These are phyloP conservation scores for Fennellomyces sp. DNA, from an alignment of 371 early-diverging fungal species.

Conservation along the genomic window DNA sequence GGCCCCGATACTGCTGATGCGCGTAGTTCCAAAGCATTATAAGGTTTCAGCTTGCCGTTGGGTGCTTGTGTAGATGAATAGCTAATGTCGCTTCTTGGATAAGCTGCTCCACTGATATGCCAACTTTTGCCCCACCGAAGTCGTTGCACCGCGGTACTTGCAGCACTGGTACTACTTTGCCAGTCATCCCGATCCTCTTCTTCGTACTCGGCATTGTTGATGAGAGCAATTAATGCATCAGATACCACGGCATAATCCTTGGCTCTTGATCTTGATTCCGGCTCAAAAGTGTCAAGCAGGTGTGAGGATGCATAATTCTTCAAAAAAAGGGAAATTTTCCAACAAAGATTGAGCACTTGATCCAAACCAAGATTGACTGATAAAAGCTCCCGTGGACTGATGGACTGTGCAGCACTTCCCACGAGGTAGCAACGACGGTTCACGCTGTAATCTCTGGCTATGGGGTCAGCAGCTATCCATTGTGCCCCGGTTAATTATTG, in stretches of 20 bases:
- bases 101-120: constrained; percentile 18
- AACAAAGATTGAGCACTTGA: constrained; percentile 38
- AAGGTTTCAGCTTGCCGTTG: constrained; percentile 38
- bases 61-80: constrained; percentile 20
- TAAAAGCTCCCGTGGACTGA: constrained; percentile 30
- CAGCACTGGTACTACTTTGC: not conserved
- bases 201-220: not conserved
- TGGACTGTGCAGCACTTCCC: constrained; percentile 34
- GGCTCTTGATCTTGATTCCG: constrained; percentile 17
- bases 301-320: constrained; percentile 24
- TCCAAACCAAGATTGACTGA: constrained; percentile 30
- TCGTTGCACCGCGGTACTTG: constrained; percentile 5
- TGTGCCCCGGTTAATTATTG: not conserved
- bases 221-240: constrained; percentile 1
- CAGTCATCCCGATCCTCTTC: not conserved
- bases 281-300: constrained; percentile 30
- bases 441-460: constrained; percentile 18
- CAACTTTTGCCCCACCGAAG: constrained; percentile 16
- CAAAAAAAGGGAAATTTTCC: constrained; percentile 36
- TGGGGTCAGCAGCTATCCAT: constrained; percentile 3
- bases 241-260: constrained; percentile 19
- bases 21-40: constrained; percentile 30
- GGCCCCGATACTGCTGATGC: not conserved
- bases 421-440: constrained; percentile 36
- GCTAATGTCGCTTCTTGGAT: constrained; percentile 13